These are phyloP conservation scores for Strobilomyces confusus DNA, from an alignment of 768 basidiomycete species.

Conservation along the genomic window DNA sequence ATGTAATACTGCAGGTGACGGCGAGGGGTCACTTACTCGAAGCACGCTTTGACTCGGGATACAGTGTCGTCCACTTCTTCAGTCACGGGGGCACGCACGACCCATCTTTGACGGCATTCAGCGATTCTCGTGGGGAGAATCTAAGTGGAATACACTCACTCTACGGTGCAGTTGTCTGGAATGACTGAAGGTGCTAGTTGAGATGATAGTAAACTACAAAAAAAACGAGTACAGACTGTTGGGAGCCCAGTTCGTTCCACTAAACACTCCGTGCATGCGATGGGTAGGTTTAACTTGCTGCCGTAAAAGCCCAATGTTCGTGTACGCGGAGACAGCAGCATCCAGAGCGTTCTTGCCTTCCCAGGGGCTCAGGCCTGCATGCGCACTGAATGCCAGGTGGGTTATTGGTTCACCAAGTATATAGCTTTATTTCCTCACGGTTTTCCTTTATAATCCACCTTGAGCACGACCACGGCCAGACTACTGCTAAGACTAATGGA, in stretches of 20 bases:
- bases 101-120: slow-evolving; percentile 44
- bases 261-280: slow-evolving; percentile 76
- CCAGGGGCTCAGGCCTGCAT: slow-evolving; percentile 82
- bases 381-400: slow-evolving; percentile 45
- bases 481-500: slow-evolving; percentile 62
- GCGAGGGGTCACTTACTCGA: slow-evolving; percentile 46
- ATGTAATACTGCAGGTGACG: not conserved
- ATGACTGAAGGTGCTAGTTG: slow-evolving; percentile 49
- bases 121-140: not conserved
- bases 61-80: slow-evolving; percentile 55
- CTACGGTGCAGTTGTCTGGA: slow-evolving; percentile 73
- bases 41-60: slow-evolving; percentile 65
- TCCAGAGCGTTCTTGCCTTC: slow-evolving; percentile 81
- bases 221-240: slow-evolving; percentile 46
- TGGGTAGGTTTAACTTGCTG: slow-evolving; percentile 78
- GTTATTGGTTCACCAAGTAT: not conserved
- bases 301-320: slow-evolving; percentile 64
- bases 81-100: slow-evolving; percentile 66
- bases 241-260: slow-evolving; percentile 69
- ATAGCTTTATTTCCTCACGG: slow-evolving; percentile 43
- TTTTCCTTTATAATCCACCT: slow-evolving; percentile 68
- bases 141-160: slow-evolving; percentile 37
- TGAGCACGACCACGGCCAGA: slow-evolving; percentile 57
- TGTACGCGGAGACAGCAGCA: slow-evolving; percentile 53
- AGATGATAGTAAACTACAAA: not conserved